Evolutionary conservation across 768 basidiomycete species (phyloP).

Genomic region (Lyophyllum semitale): DNA sequence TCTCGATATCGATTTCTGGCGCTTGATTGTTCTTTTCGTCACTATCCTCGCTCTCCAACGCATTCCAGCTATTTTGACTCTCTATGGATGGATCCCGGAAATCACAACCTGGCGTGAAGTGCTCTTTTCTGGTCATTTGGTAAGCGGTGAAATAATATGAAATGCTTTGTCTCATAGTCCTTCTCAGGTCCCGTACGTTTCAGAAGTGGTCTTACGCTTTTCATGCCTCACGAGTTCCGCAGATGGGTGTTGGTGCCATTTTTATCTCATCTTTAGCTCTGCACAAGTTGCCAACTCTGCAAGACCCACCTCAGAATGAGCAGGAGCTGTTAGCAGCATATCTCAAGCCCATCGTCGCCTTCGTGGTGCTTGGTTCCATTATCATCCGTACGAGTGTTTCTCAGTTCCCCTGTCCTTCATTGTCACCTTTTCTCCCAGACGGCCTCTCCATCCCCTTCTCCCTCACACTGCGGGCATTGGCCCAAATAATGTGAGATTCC

Average conservation of each 20-base stretch:
- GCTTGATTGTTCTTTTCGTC: too few species aligned
- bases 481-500: too few species aligned
- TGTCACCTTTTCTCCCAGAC: conserved; percentile 10
- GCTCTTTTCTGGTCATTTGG: conserved; percentile 92
- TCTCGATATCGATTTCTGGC: conserved; percentile 62
- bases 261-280: conserved; percentile 83
- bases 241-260: too few species aligned
- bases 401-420: background rate
- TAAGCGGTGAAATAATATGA: conserved; percentile 21
- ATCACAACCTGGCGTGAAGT: conserved; percentile 85
- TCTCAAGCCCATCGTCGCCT: conserved; percentile 83
- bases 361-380: conserved; percentile 86
- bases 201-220: background rate
- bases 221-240: conserved; percentile 2
- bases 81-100: conserved; percentile 88
- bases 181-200: conserved; percentile 52
- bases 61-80: conserved; percentile 72
- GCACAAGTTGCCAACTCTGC: conserved; percentile 57
- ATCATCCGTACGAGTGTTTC: conserved; percentile 62
- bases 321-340: conserved; percentile 71
- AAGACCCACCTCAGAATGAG: conserved; percentile 63
- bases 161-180: background rate
- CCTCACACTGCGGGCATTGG: too few species aligned
- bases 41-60: conserved; percentile 74
- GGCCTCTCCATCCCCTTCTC: conserved; percentile 19